Evolutionary conservation across 129 eudicot species (phyloP).

Genomic region (Sambucus nigra): DNA sequence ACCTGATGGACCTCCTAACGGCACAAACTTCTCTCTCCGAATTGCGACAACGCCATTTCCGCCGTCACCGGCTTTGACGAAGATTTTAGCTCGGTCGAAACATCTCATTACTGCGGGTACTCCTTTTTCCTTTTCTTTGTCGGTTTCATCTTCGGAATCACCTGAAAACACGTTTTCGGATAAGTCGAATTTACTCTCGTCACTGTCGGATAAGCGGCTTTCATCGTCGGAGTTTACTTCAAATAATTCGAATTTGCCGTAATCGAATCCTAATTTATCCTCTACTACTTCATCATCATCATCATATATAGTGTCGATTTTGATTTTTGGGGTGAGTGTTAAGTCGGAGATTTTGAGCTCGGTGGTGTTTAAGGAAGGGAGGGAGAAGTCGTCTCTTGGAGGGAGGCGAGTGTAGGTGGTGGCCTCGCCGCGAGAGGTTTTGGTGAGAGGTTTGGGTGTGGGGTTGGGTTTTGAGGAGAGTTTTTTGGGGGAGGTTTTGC

Average conservation of each 20-base stretch:
- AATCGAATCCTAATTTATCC: constrained; percentile 25
- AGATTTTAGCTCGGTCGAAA: constrained; percentile 80
- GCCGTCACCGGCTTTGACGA: constrained; percentile 82
- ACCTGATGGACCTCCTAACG: constrained; percentile 92
- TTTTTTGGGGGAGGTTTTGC: constrained; percentile 14
- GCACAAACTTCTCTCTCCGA: constrained; percentile 87
- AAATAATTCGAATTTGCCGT: constrained; percentile 41
- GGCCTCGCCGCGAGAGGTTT: constrained; percentile 55
- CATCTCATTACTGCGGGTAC: constrained; percentile 96
- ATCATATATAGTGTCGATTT: constrained; percentile 11
- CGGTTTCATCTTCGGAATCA: constrained; percentile 5
- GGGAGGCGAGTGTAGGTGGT: constrained; percentile 91
- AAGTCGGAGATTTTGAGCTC: constrained; percentile 46
- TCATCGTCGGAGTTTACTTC: constrained; percentile 39
- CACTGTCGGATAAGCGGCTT: constrained; percentile 15
- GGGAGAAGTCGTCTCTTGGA: constrained; percentile 51
- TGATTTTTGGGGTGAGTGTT: not conserved
- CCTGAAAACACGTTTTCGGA: constrained; percentile 3
- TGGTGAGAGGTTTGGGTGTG: constrained; percentile 22
- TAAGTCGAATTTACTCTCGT: constrained; percentile 12
- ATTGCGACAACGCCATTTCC: constrained; percentile 91
- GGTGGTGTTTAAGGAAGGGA: constrained; percentile 8
- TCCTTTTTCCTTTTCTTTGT: constrained; percentile 80
- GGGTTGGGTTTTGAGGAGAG: constrained; percentile 12
- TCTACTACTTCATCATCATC: constrained; percentile 3